A percentile compares a stretch with the other conserved stretches of the same genome.
Evolutionary conservation across 75 land plant genomes (phyloP).

Genomic region (Gnetum montanum): DNA sequence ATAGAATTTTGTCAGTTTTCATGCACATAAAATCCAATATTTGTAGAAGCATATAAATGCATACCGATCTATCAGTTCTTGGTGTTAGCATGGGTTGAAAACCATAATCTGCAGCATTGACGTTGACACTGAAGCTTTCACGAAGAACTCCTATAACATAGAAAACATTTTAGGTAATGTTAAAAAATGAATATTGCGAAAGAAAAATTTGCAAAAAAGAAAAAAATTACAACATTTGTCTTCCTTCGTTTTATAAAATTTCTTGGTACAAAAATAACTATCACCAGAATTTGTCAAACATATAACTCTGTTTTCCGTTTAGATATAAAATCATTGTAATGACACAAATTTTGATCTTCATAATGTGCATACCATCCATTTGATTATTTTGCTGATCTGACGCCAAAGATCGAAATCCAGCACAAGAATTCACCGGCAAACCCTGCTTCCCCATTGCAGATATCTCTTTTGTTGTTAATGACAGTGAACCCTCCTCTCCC

Average conservation of each 20-base stretch:
- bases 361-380: slow-evolving; percentile 62
- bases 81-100: slow-evolving; percentile 86
- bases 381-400: slow-evolving; percentile 11
- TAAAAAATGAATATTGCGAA: background rate
- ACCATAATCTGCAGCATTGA: slow-evolving; percentile 83
- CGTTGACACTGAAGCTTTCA: slow-evolving; percentile 55
- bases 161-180: too few relatives aligned
- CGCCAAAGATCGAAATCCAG: slow-evolving; percentile 71
- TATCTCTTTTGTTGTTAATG: slow-evolving; percentile 75
- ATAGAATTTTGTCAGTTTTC: too few relatives aligned
- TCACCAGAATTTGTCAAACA: too few relatives aligned
- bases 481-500: slow-evolving; percentile 99
- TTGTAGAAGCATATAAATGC: too few relatives aligned
- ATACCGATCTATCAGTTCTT: slow-evolving; percentile 86
- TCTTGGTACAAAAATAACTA: too few relatives aligned
- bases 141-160: slow-evolving; percentile 66
- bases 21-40: too few relatives aligned
- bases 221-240: background rate
- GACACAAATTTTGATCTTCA: too few relatives aligned
- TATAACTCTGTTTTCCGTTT: too few relatives aligned
- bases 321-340: too few relatives aligned
- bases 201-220: background rate
- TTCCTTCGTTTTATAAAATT: background rate
- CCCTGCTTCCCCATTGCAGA: slow-evolving; percentile 64
- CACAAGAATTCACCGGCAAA: slow-evolving; percentile 82